Base-by-base conservation (phyloP, 179 eudicot genomes). In the Beta lomatogona region DNA sequence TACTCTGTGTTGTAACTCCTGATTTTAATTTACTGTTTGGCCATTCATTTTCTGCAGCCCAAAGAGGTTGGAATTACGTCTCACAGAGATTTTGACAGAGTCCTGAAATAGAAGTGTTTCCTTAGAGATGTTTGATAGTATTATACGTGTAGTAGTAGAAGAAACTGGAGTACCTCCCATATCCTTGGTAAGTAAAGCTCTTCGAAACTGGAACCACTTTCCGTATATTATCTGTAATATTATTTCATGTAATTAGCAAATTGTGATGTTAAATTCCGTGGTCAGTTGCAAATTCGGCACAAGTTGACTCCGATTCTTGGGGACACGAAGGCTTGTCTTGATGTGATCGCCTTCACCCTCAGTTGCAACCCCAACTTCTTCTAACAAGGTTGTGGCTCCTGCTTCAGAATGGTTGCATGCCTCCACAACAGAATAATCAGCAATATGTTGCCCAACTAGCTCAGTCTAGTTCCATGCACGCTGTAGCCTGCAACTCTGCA, bases 51-150 rank as follows among this genome's bases (percentile, higher is more conserved):
- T 82, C 58, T 80, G 79, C 94, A 95, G 98, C 99, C 99, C 4
- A 82, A 91, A 82, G 98, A 91, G 90, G 87, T 90, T 80, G 92
- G 92, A 71, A 87, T 92, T 73, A 59, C 15, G 64, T 86, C 90
- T 77, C 91, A 90, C 77, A 84, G 83, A 61, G 59, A 31, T 73
- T 61, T 52, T 48, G 85, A 82, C 77, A 44, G 86, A 88, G 61
- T 69, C 73, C 57, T 67, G 85, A 48, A 88, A 87, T 58, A 81
- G 45, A 75, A 89, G 80, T 85, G 86, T 92, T 82, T 88, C 94
- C 66, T 88, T 89, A 74, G 99, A 96, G 89, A 96, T 96, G 98
- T 96, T 94, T 86, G 92, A 90, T 83, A 96, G 99, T 84, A 92
- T 96, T 78, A 79, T 88, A 73, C 93, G 93, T 79, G 99, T 94